Evolutionary conservation across 2,329 filamentous ascomycete genomes (phyloP), one percentile per base, ranked within the genome.

Genomic region (Nannizziopsis arthrosporioides): DNA sequence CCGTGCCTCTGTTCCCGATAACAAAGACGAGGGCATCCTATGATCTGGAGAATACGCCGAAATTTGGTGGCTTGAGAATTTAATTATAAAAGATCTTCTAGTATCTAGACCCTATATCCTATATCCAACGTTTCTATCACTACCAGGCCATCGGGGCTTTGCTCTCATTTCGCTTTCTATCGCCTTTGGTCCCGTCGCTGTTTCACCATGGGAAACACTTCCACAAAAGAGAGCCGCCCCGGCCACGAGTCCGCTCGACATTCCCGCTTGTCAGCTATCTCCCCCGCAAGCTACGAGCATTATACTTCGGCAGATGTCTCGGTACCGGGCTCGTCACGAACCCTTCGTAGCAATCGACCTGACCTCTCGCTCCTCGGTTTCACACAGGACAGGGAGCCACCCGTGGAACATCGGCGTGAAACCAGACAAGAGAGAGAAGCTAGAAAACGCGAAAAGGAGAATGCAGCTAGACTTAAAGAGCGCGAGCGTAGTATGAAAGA

Each of bases 361-460:
- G 77, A 82, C 55, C 67, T 81, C 31, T 75, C 76, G 1, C 74
- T 81, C 53, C 69, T 81, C 30, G 74, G 75, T 48, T 67, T 82
- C 8, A 64, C 68, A 47, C 58, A 65, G 54, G 71, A 77, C 51
- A 65, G 72, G 57, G 74, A 77, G 54, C 62, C 66, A 10, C 63
- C 68, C 5, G 63, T 73, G 2, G 77, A 81, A 57, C 69, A 74
- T 37, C 82, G 87, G 50, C 78, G 86, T 50, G 90, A 96, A 68
- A 95, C 88, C 6, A 89, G 83, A 61, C 85, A 90, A 57, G 92
- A 96, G 68, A 78, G 87, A 37, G 92, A 98, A 63, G 87, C 87
- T 15, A 77, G 90, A 53, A 84, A 82, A 53, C 69, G 87, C 48
- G 90, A 95, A 64, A 84, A 81, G 59, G 90, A 96, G 64, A 80